These are phyloP conservation scores for Vitis rotundifolia DNA, from an alignment of 164 flowering plant genomes.

Conservation along the genomic window DNA sequence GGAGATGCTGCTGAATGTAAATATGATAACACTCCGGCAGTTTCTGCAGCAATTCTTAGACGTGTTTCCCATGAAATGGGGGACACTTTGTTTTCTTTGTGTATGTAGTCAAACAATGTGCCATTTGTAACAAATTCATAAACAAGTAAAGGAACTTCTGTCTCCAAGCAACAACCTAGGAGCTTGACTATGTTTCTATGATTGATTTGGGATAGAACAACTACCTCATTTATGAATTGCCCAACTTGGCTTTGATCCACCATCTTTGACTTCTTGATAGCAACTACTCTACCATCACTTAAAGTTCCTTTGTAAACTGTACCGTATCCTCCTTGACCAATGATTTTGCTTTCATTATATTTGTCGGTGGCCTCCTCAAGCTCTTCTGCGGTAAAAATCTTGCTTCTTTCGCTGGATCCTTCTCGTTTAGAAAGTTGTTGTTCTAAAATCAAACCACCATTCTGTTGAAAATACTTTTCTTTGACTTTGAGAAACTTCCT, in stretches of 20 bases:
- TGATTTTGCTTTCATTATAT: conserved; percentile 28
- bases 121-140: conserved; percentile 42
- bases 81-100: conserved; percentile 2
- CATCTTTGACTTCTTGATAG: conserved; percentile 50
- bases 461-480: conserved; percentile 39
- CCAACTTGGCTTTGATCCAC: conserved; percentile 38
- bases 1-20: conserved; percentile 36
- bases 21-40: conserved; percentile 36
- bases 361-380: conserved; percentile 45
- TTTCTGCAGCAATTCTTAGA: conserved; percentile 34
- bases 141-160: conserved; percentile 32
- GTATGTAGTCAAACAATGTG: conserved; percentile 32
- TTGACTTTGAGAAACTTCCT: conserved; percentile 32
- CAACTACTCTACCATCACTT: conserved; percentile 28
- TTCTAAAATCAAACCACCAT: conserved; percentile 45
- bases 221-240: conserved; percentile 52
- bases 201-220: conserved; percentile 41
- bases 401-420: conserved; percentile 17
- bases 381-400: conserved; percentile 42
- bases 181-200: conserved; percentile 39
- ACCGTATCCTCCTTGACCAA: conserved; percentile 50
- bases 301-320: conserved; percentile 43
- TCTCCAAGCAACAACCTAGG: conserved; percentile 35
- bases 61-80: conserved; percentile 28
- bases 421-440: conserved; percentile 29